These are phyloP conservation scores for Ilyonectria destructans DNA, from an alignment of 2,329 filamentous ascomycete genomes.

Conservation along the genomic window DNA sequence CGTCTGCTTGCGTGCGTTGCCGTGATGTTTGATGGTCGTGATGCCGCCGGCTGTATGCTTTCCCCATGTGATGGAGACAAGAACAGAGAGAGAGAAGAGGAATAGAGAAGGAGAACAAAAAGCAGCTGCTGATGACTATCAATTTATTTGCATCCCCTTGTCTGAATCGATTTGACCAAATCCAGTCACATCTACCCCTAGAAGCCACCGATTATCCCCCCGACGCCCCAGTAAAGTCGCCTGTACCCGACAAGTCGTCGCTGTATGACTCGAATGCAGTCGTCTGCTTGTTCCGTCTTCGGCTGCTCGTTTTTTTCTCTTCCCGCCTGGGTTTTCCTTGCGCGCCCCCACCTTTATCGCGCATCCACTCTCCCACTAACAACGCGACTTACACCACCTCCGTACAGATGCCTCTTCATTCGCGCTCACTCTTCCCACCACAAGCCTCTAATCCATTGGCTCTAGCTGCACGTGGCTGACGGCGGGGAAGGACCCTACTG, in stretches of 20 bases:
- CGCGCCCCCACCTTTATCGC: background rate
- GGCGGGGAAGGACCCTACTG: conserved; percentile 4
- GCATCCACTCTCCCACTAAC: background rate
- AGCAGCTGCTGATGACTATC: background rate
- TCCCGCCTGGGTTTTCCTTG: background rate
- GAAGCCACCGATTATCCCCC: background rate
- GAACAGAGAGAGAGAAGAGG: background rate
- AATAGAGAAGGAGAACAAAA: background rate
- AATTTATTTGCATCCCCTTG: conserved; percentile 9
- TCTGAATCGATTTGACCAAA: background rate
- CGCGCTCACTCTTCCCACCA: background rate
- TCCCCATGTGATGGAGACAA: background rate
- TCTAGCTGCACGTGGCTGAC: conserved; percentile 3
- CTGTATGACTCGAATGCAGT: conserved; percentile 43
- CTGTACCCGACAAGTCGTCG: background rate
- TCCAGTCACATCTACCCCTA: conserved; percentile 1
- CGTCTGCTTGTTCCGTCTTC: conserved; percentile 44
- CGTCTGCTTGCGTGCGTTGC: background rate
- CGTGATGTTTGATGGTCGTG: background rate
- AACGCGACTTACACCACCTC: background rate
- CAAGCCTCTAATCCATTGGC: background rate
- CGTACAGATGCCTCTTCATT: background rate
- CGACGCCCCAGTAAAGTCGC: background rate
- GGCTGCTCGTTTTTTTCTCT: conserved; percentile 33
- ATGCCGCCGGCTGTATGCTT: background rate